Evolutionary conservation across 257 asterid genomes (phyloP).

Genomic region (Nicotiana noctiflora): DNA sequence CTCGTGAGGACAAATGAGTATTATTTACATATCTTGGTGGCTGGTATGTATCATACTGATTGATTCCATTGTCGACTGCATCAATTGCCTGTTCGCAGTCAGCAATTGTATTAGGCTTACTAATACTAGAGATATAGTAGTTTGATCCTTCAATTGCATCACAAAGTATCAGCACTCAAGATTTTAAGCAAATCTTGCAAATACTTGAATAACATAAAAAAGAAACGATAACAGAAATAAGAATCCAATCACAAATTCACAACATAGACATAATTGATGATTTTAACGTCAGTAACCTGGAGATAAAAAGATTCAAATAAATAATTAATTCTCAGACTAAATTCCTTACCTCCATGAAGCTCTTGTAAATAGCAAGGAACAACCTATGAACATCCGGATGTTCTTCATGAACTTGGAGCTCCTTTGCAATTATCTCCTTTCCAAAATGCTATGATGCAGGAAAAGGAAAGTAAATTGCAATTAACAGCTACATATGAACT

Average conservation of each 20-base stretch:
- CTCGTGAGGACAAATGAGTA: conserved; percentile 25
- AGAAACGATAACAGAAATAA: not conserved
- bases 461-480: not conserved
- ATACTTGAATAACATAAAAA: not conserved
- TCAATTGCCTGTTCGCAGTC: conserved; percentile 18
- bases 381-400: conserved; percentile 19
- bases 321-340: not conserved
- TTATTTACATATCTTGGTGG: conserved; percentile 27
- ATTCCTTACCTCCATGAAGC: conserved; percentile 18
- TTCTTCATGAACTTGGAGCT: conserved; percentile 14
- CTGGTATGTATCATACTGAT: conserved; percentile 19
- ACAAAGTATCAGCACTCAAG: not conserved
- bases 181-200: not conserved
- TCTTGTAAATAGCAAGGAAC: conserved; percentile 17
- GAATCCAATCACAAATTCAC: not conserved
- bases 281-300: not conserved
- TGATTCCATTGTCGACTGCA: conserved; percentile 26
- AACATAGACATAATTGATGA: not conserved
- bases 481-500: not conserved
- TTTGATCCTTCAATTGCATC: not conserved
- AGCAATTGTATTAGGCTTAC: not conserved
- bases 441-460: conserved; percentile 13
- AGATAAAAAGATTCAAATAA: not conserved
- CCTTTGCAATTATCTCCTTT: conserved; percentile 20
- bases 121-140: not conserved